These are phyloP conservation scores for Spergularia marina DNA, from an alignment of 148 eudicot species.

Conservation along the genomic window DNA sequence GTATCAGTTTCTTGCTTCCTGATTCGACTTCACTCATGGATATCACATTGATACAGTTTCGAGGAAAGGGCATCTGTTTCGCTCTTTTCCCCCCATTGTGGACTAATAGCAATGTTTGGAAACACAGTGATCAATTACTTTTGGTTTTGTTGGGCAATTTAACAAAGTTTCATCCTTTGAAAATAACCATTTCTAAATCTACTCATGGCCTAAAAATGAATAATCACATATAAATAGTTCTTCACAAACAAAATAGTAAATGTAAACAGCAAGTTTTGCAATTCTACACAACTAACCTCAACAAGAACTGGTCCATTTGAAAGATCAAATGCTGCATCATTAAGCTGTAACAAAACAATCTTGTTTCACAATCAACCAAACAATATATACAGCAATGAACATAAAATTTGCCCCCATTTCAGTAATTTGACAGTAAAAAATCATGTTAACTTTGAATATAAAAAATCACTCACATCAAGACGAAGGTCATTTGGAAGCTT, in stretches of 20 bases:
- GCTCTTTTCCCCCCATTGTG: too few relatives aligned
- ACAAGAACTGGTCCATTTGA: slow-evolving; percentile 82
- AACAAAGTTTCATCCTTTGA: background rate
- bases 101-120: too few relatives aligned
- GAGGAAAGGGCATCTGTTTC: too few relatives aligned
- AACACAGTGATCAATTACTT: background rate
- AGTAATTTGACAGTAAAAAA: background rate
- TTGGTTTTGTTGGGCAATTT: background rate
- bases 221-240: too few relatives aligned
- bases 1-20: too few relatives aligned
- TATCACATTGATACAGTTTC: too few relatives aligned
- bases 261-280: background rate
- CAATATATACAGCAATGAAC: background rate
- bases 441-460: background rate
- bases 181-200: background rate
- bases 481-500: slow-evolving; percentile 90
- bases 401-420: too few relatives aligned
- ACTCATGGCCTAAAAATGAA: too few relatives aligned
- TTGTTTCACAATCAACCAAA: background rate
- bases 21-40: too few relatives aligned
- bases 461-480: slow-evolving; percentile 58
- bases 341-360: slow-evolving; percentile 57
- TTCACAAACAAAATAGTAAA: background rate
- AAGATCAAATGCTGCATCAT: slow-evolving; percentile 97
- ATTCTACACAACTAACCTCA: slow-evolving; percentile 53